Evolutionary conservation across 768 basidiomycete species (phyloP), one percentile per base, ranked within the genome.

Genomic region (Chlorophyllum brunneum): DNA sequence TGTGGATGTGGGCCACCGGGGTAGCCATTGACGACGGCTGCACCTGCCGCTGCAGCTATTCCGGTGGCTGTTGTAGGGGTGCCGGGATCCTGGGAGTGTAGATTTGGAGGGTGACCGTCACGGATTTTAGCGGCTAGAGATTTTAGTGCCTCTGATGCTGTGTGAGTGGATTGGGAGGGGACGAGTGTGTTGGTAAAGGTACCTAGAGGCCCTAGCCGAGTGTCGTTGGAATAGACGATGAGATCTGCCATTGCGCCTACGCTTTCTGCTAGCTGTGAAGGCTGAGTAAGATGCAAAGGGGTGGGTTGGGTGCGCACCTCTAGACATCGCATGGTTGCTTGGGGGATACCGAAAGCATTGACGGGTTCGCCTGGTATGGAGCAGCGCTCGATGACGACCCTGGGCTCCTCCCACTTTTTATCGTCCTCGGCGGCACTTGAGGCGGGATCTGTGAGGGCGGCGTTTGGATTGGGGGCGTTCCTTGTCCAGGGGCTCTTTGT

Each of bases 261-360:
- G 59, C 86, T 89, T 65, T 92, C 89, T 23, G 89, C 89, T 46
- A 92, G 74, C 83, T 87, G 58, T 15, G 56, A 51, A 27, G 18
- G 37, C 31, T 30, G n/a, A 37, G 42, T 34, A 20, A 52, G 24
- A 20, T 22, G 48, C 23, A 37, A 45, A 15, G 20, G 20, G 55
- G 29, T 18, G 45, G 30, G 11, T 29, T 43, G 13, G 15, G 2
- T 23, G 64, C 76, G 51, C 51, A 86, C 86, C 78, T 92, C 90
- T 30, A 92, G 70, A 76, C 88, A 91, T 48, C 90, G 76, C 91
- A 92, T 92, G 15, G 90, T 90, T 2, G 88, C 88, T 63, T 92
- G 88, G 5, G 90, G 88, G 48, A 92, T 89, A 4, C 90, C 90
- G 68, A 92, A 92, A 18, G 86, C 87, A 61, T 92, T 92, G 46